Evolutionary conservation across 1,284 basidiomycete genomes (phyloP).

Genomic region (Pholiota adiposa): DNA sequence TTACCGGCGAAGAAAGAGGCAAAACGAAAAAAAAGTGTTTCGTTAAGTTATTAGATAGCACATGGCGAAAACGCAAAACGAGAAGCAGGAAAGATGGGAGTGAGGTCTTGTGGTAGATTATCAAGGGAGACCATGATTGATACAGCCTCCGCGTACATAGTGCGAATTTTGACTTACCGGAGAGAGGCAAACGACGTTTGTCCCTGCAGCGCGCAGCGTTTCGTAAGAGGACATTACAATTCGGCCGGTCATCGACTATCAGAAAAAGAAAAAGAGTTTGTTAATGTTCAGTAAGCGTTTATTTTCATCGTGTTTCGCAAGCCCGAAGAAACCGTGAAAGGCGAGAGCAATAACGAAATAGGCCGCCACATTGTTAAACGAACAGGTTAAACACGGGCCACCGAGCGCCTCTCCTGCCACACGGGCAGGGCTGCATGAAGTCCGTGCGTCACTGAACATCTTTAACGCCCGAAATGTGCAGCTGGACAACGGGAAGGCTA

Average conservation of each 20-base stretch:
- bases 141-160: neutral
- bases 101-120: neutral
- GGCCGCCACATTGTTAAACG: neutral
- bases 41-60: neutral
- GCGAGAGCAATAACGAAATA: neutral
- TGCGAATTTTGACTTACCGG: slow-evolving; percentile 44
- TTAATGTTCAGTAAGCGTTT: slow-evolving; percentile 2
- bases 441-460: neutral
- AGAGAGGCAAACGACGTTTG: slow-evolving; percentile 62
- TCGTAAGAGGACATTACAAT: slow-evolving; percentile 71
- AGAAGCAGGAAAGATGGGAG: neutral
- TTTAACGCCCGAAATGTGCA: too few species aligned
- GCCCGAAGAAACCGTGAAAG: neutral
- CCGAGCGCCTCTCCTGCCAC: neutral
- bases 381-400: too few species aligned
- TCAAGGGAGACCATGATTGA: neutral
- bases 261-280: slow-evolving; percentile 7
- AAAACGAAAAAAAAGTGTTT: neutral
- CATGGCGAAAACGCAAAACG: neutral
- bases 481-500: neutral
- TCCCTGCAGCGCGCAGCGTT: slow-evolving; percentile 62
- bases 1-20: neutral
- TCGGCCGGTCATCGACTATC: slow-evolving; percentile 65
- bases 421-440: neutral
- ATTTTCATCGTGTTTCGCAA: neutral